phyloP scores from a whole-genome alignment of 345 rosid species.

The Brassica carinata region DNA sequence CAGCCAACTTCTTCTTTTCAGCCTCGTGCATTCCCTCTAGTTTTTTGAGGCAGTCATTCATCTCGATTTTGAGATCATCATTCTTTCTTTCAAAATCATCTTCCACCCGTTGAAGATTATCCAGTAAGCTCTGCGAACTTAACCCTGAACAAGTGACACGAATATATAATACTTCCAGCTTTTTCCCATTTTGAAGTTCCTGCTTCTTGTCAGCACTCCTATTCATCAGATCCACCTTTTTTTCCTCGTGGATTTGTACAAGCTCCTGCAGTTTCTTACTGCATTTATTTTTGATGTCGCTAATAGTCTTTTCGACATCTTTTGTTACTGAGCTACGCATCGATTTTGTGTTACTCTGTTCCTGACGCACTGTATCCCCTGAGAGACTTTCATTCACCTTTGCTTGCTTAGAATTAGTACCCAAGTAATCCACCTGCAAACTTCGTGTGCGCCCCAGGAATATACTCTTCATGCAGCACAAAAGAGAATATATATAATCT shows the following conservation, averaged over 20 bases:
- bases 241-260: constrained; percentile 45
- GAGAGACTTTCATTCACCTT: constrained; percentile 38
- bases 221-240: constrained; percentile 45
- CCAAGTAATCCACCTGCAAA: constrained; percentile 34
- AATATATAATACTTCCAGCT: constrained; percentile 59
- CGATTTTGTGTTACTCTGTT: constrained; percentile 31
- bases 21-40: constrained; percentile 49
- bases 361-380: constrained; percentile 19
- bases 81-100: constrained; percentile 44
- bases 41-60: constrained; percentile 41
- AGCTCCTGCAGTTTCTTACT: constrained; percentile 53
- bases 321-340: constrained; percentile 43
- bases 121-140: constrained; percentile 38
- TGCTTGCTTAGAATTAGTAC: constrained; percentile 37
- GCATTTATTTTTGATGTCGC: constrained; percentile 53
- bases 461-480: constrained; percentile 61
- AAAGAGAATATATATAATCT: constrained; percentile 54
- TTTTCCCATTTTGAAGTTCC: constrained; percentile 46
- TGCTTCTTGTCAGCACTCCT: constrained; percentile 52
- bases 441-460: constrained; percentile 46
- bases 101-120: constrained; percentile 56
- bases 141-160: constrained; percentile 41
- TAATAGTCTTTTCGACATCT: constrained; percentile 54
- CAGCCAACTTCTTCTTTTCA: constrained; percentile 48
- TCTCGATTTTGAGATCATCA: constrained; percentile 46